Percentiles rank a stretch among this genome's conserved stretches.
These are phyloP conservation scores for Dothideomycetidae sp. DNA, from an alignment of 2,329 filamentous ascomycete species.

Conservation along the genomic window DNA sequence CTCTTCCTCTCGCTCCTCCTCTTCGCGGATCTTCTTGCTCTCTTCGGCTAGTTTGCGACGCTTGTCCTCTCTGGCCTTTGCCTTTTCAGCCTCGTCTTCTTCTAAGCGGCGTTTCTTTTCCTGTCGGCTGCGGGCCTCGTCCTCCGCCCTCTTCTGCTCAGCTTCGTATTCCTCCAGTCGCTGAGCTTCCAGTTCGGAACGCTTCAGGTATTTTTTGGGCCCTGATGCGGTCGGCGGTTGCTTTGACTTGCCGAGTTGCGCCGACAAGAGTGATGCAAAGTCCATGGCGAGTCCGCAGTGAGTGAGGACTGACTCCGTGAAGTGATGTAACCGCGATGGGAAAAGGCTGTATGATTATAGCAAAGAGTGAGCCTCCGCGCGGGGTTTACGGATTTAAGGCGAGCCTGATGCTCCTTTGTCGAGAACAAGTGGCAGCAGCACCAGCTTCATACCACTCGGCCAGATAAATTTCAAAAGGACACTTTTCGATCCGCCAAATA, in stretches of 20 bases:
- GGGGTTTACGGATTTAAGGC: neutral
- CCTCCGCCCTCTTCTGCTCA: slow-evolving; percentile 63
- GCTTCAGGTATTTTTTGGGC: slow-evolving; percentile 65
- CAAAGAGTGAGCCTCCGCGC: too few species aligned
- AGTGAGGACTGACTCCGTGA: too few species aligned
- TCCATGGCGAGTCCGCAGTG: slow-evolving; percentile 53
- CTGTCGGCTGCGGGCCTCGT: slow-evolving; percentile 53
- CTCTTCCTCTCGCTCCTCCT: slow-evolving; percentile 61
- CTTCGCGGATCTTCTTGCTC: slow-evolving; percentile 52
- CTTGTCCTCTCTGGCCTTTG: slow-evolving; percentile 64
- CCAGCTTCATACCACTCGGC: neutral
- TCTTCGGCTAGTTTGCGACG: slow-evolving; percentile 68
- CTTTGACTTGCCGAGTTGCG: slow-evolving; percentile 77
- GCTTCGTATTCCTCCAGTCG: slow-evolving; percentile 66
- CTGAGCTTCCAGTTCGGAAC: slow-evolving; percentile 72
- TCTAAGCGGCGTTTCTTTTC: slow-evolving; percentile 78
- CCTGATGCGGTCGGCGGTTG: slow-evolving; percentile 27
- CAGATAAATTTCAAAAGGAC: neutral
- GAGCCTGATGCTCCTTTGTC: too few species aligned
- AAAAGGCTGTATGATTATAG: too few species aligned
- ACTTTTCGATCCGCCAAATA: neutral
- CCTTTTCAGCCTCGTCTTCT: slow-evolving; percentile 63
- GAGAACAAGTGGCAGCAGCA: neutral
- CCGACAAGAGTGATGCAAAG: slow-evolving; percentile 85
- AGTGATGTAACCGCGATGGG: too few species aligned